Conservation (phyloP, 2,329 filamentous ascomycete genomes). For the Neofusicoccum umdonicola region DNA sequence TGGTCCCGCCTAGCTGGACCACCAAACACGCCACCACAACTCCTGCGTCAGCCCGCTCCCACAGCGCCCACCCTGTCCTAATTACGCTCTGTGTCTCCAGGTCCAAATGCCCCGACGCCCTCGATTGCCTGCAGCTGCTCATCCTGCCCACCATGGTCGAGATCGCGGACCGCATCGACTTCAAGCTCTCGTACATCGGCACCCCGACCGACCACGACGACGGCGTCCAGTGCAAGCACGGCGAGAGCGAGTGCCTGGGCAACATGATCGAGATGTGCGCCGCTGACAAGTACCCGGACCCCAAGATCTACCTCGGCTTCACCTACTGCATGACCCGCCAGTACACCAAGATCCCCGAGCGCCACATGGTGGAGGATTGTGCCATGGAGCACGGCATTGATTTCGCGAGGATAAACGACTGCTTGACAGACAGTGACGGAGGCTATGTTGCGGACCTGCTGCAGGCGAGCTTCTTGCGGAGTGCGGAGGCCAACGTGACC, state of each 20-base stretch:
- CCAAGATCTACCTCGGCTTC: conserved; percentile 87
- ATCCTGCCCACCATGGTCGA: conserved; percentile 84
- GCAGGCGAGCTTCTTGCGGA: conserved; percentile 65
- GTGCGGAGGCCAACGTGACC: conserved; percentile 46
- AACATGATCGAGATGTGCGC: conserved; percentile 95
- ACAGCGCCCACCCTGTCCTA: background rate
- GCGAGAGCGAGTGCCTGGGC: conserved; percentile 84
- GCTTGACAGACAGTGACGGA: conserved; percentile 74
- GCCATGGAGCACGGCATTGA: conserved; percentile 88
- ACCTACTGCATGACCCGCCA: conserved; percentile 81
- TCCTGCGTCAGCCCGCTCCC: background rate
- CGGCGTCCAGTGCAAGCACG: conserved; percentile 85
- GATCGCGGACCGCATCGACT: conserved; percentile 81
- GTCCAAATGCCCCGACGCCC: conserved; percentile 85
- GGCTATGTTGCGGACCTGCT: conserved; percentile 67
- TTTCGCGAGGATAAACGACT: conserved; percentile 76
- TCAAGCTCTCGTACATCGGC: conserved; percentile 87
- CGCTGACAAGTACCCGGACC: conserved; percentile 74
- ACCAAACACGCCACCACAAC: background rate
- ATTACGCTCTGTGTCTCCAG: conserved; percentile 20
- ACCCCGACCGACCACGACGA: conserved; percentile 72
- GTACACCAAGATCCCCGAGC: conserved; percentile 74
- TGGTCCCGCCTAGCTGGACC: conserved; percentile 1
- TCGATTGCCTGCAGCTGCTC: conserved; percentile 75
- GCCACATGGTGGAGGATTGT: conserved; percentile 78